Base-by-base conservation (phyloP, 2,329 filamentous ascomycete genomes). In the Fusarium luffae region DNA sequence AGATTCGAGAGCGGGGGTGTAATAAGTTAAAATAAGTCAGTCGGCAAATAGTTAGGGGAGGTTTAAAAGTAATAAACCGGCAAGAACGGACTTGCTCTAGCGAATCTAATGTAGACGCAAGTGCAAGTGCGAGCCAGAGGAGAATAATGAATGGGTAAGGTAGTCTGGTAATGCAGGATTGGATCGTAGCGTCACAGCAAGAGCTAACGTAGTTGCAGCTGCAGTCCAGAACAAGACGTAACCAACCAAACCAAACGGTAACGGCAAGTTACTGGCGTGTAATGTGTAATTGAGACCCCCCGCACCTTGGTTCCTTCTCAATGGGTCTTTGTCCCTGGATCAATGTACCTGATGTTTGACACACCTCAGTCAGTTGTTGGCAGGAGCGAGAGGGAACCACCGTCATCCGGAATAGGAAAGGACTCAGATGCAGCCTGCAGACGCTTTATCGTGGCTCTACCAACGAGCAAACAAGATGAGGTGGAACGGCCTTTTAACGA, bases 351-450 rank as follows among this genome's bases (percentile, higher is more conserved):
- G 60, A 57, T 63, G 65, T 69, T 66, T 66, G 65, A 59, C 68
- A 70, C 69, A 69, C 61, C 54, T 59, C 61, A 42, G 23, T 47
- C 44, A 63, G 13, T 59, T 56, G 52, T 55, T 52, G 52, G 57
- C 66, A 74, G 59, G 62, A 57, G 47, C 42, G 60, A 59, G 46
- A 55, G 50, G 46, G 37, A 42, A 51, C 57, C 57, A 46, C 57
- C 59, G 66, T 66, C 60, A 62, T 56, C 72, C 72, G 28, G 57
- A 74, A 65, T 71, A 74, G 72, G 73, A 46, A 72, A 71, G 51
- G 66, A 47, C 57, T 44, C 63, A 56, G 59, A 61, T 68, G 58
- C 67, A 70, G 67, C 47, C 43, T 67, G 51, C 59, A 68, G 58
- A 27, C 44, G 63, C 50, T 59, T 51, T 66, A 63, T 57, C 50